Evolutionary conservation across 1,139 yeast species (phyloP).

Genomic region (Saccharomyces pastorianus): DNA sequence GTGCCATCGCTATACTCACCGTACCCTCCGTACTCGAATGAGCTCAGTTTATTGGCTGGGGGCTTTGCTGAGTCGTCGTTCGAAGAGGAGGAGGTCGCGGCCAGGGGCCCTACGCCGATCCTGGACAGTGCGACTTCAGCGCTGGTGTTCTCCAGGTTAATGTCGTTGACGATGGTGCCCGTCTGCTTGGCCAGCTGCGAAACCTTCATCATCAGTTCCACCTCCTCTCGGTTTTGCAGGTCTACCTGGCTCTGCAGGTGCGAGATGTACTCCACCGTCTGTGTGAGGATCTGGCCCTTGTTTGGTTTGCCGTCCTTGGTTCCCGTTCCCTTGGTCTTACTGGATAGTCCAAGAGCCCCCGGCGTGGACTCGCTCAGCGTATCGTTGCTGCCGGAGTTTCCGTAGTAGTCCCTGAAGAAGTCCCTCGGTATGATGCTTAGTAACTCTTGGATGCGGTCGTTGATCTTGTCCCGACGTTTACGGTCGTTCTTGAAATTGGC

Average conservation of each 20-base stretch:
- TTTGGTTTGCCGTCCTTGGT: slow-evolving; percentile 82
- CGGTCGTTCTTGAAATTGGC: slow-evolving; percentile 16
- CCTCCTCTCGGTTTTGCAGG: slow-evolving; percentile 66
- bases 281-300: slow-evolving; percentile 81
- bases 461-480: slow-evolving; percentile 81
- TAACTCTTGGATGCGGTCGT: slow-evolving; percentile 80
- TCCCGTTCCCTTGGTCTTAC: slow-evolving; percentile 31
- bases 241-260: slow-evolving; percentile 70
- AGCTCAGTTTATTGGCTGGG: slow-evolving; percentile 21
- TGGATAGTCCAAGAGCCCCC: slow-evolving; percentile 40
- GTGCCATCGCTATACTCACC: slow-evolving; percentile 27
- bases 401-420: slow-evolving; percentile 38
- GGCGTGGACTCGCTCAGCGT: slow-evolving; percentile 58
- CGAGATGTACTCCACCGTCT: slow-evolving; percentile 77
- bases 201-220: slow-evolving; percentile 57
- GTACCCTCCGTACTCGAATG: slow-evolving; percentile 34
- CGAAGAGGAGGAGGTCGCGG: slow-evolving; percentile 30
- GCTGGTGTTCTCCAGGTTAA: slow-evolving; percentile 60
- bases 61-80: slow-evolving; percentile 2
- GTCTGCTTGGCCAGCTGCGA: slow-evolving; percentile 41
- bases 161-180: slow-evolving; percentile 29
- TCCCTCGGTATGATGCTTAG: slow-evolving; percentile 60
- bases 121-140: slow-evolving; percentile 72
- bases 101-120: slow-evolving; percentile 75
- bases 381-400: slow-evolving; percentile 12